These are phyloP conservation scores for Vinca major DNA, from an alignment of 305 asterid species.

Conservation along the genomic window DNA sequence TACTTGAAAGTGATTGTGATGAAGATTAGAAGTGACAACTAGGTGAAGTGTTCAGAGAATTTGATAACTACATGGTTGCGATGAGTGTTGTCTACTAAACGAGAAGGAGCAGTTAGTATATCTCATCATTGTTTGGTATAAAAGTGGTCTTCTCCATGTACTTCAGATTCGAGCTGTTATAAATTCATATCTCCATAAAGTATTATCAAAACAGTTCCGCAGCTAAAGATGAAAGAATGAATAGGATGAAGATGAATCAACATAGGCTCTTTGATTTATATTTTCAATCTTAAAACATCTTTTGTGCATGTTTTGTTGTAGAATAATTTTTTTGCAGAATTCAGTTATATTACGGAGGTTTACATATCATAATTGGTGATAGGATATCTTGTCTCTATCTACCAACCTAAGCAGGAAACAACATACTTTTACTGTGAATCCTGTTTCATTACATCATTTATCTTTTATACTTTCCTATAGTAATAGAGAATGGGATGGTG, in stretches of 20 bases:
- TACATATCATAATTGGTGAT: background rate
- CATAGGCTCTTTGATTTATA: background rate
- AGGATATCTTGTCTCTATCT: background rate
- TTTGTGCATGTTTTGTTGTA: background rate
- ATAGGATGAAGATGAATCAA: background rate
- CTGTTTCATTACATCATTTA: background rate
- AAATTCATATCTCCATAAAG: background rate
- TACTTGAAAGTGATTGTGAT: background rate
- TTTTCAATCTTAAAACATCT: background rate
- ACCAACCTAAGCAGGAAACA: background rate
- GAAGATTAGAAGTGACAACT: background rate
- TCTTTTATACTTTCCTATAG: background rate
- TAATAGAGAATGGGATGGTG: background rate
- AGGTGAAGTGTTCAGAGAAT: background rate
- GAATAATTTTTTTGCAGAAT: background rate
- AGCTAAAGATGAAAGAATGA: background rate
- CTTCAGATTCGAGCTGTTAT: background rate
- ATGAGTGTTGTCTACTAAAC: constrained; percentile 2
- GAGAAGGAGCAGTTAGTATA: background rate
- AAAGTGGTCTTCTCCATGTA: background rate
- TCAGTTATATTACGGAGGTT: background rate
- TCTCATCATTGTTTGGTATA: background rate
- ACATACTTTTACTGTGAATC: background rate
- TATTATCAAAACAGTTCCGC: background rate
- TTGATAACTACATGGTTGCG: constrained; percentile 9